phyloP scores from a whole-genome alignment of 2,329 filamentous ascomycete genomes.

The Phialophora verrucosa region DNA sequence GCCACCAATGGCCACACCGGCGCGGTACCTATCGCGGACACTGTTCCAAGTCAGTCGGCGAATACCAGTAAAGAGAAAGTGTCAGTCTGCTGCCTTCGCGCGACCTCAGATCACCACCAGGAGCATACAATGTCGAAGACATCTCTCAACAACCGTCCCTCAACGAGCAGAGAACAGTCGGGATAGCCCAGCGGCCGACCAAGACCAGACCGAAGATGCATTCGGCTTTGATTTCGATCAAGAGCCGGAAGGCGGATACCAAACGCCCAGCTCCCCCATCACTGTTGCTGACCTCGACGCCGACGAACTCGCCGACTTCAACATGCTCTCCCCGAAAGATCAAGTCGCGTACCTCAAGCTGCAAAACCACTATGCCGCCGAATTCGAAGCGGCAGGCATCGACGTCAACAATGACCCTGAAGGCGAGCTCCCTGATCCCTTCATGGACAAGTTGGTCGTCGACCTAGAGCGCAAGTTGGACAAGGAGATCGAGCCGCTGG shows the following conservation, averaged over 20 bases:
- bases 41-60: constrained; percentile 33
- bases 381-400: constrained; percentile 31
- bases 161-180: constrained; percentile 25
- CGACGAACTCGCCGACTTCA: constrained; percentile 38
- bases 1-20: constrained; percentile 37
- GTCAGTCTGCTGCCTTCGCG: constrained; percentile 12
- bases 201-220: constrained; percentile 10
- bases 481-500: constrained; percentile 33
- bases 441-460: constrained; percentile 43
- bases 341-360: constrained; percentile 32
- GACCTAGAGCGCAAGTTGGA: constrained; percentile 44
- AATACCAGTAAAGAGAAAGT: constrained; percentile 36
- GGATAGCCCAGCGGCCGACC: constrained; percentile 1
- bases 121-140: constrained; percentile 26
- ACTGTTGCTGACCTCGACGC: constrained; percentile 33
- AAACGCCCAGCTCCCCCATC: constrained; percentile 28
- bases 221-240: constrained; percentile 20
- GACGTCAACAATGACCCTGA: constrained; percentile 14
- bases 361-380: constrained; percentile 37
- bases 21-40: constrained; percentile 37
- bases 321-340: constrained; percentile 34
- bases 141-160: constrained; percentile 29
- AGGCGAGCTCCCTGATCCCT: background rate
- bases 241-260: constrained; percentile 26
- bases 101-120: constrained; percentile 16